These are phyloP conservation scores for Amanita rubescens DNA, from an alignment of 768 basidiomycete genomes.

Conservation along the genomic window DNA sequence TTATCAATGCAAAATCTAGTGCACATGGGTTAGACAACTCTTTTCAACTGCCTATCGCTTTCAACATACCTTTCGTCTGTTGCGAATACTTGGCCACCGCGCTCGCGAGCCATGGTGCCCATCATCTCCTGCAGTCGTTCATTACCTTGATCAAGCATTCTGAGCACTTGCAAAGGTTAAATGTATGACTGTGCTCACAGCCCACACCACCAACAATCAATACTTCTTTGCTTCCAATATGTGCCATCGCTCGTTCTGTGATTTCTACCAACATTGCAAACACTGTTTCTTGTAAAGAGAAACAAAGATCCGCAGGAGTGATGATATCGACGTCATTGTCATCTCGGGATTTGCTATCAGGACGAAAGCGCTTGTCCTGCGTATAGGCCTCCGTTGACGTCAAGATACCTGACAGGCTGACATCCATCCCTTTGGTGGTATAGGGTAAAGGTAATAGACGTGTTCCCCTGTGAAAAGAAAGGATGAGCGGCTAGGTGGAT, in stretches of 20 bases:
- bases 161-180: background rate
- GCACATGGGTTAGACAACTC: background rate
- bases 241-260: conserved; percentile 98
- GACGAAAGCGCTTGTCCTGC: conserved; percentile 73
- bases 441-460: conserved; percentile 83
- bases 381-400: conserved; percentile 87
- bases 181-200: conserved; percentile 49
- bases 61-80: conserved; percentile 84
- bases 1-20: conserved; percentile 96
- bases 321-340: conserved; percentile 59
- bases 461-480: conserved; percentile 57
- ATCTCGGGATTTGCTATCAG: conserved; percentile 30
- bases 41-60: background rate
- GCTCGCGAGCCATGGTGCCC: conserved; percentile 91
- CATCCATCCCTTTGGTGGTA: conserved; percentile 97
- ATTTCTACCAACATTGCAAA: conserved; percentile 99
- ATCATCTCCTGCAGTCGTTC: conserved; percentile 96
- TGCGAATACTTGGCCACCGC: conserved; percentile 85
- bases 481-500: conserved; percentile 1
- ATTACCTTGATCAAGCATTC: conserved; percentile 52
- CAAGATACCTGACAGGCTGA: conserved; percentile 91
- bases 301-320: conserved; percentile 94
- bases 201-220: conserved; percentile 99
- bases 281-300: conserved; percentile 93
- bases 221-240: conserved; percentile 93